phyloP scores from a whole-genome alignment of 768 basidiomycete species.

The Suillus luteus region DNA sequence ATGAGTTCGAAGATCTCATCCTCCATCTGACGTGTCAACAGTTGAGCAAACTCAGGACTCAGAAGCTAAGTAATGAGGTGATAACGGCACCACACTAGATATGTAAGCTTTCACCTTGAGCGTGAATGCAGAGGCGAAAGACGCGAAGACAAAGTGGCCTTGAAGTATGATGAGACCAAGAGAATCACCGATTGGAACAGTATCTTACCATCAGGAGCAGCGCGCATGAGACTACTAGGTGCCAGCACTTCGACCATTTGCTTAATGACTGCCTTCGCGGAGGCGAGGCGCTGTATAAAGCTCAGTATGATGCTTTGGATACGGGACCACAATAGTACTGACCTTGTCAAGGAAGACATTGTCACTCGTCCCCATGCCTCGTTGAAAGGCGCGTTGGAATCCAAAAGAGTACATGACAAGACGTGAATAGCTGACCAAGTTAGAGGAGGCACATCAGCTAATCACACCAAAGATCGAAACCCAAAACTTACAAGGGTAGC shows the following conservation, averaged over 20 bases:
- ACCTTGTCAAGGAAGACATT: constrained; percentile 71
- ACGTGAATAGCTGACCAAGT: constrained; percentile 74
- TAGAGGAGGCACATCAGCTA: constrained; percentile 32
- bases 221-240: constrained; percentile 76
- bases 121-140: constrained; percentile 80
- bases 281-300: constrained; percentile 58
- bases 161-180: too few relatives aligned
- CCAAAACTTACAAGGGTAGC: constrained; percentile 65
- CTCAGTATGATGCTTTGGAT: background rate
- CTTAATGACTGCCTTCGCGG: constrained; percentile 67
- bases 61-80: constrained; percentile 49
- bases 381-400: constrained; percentile 79
- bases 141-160: too few relatives aligned
- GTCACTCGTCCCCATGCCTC: constrained; percentile 64
- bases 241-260: constrained; percentile 66
- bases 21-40: constrained; percentile 60
- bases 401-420: constrained; percentile 88
- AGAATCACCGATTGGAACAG: too few relatives aligned
- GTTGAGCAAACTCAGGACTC: constrained; percentile 69
- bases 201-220: constrained; percentile 69
- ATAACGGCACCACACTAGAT: background rate
- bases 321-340: constrained; percentile 15
- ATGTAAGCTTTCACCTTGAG: constrained; percentile 55
- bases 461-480: background rate
- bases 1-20: constrained; percentile 73